phyloP scores from a whole-genome alignment of 805 yeast genomes.

The Pichia eremophila region DNA sequence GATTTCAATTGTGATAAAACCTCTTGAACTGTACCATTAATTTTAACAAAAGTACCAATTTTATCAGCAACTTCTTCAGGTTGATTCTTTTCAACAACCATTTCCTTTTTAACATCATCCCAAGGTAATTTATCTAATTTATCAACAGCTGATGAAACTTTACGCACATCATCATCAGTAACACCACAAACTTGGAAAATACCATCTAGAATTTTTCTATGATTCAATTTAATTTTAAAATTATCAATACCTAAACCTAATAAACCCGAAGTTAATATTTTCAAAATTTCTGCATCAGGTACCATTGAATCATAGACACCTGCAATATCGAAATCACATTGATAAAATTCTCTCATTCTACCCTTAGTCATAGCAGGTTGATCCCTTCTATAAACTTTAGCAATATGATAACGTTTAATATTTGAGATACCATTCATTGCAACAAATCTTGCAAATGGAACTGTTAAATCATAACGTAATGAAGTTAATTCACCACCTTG shows the following conservation, averaged over 20 bases:
- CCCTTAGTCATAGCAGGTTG: conserved; percentile 99
- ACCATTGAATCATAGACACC: conserved; percentile 91
- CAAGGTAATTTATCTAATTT: conserved; percentile 93
- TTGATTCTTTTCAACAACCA: conserved; percentile 85
- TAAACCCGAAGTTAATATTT: conserved; percentile 77
- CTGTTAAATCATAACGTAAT: conserved; percentile 92
- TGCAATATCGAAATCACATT: conserved; percentile 97
- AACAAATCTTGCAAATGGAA: conserved; percentile 94
- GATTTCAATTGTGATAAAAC: conserved; percentile 44
- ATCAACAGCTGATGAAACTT: conserved; percentile 90
- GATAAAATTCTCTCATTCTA: conserved; percentile 98
- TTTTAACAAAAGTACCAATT: conserved; percentile 85
- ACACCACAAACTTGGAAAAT: conserved; percentile 94
- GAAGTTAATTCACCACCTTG: conserved; percentile 98
- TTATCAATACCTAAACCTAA: conserved; percentile 75
- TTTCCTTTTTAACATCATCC: conserved; percentile 89
- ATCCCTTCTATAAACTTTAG: conserved; percentile 97
- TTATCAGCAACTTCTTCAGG: conserved; percentile 85
- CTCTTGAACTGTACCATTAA: conserved; percentile 66
- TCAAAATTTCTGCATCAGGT: conserved; percentile 87
- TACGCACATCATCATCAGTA: conserved; percentile 85
- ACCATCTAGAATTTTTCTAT: conserved; percentile 93
- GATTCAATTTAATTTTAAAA: conserved; percentile 87
- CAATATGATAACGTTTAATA: conserved; percentile 93
- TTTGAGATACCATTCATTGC: conserved; percentile 89